Evolutionary conservation across 2,329 filamentous ascomycete species (phyloP).

Genomic region (Pseudomassariella vexata): DNA sequence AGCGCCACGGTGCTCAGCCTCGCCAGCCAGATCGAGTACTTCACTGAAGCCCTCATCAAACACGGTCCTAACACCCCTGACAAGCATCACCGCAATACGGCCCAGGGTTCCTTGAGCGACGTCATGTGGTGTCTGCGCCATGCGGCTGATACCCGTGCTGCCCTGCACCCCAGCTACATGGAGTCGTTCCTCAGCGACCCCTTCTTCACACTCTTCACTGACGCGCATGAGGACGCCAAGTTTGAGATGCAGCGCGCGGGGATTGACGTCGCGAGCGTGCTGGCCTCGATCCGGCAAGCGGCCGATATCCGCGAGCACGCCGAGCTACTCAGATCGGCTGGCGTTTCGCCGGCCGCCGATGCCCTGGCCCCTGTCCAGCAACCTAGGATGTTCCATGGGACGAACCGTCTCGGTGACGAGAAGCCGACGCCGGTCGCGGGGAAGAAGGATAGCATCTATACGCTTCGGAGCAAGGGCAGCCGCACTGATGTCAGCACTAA

Average conservation of each 20-base stretch:
- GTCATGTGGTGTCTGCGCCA: conserved; percentile 16
- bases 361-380: conserved; percentile 3
- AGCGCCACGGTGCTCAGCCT: conserved; percentile 16
- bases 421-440: too few relatives aligned
- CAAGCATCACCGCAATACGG: neutral
- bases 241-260: conserved; percentile 15
- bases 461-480: conserved; percentile 4
- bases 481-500: neutral
- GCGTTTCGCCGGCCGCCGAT: conserved; percentile 6
- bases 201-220: conserved; percentile 19
- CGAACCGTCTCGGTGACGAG: conserved; percentile 11
- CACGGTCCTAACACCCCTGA: neutral
- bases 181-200: conserved; percentile 17
- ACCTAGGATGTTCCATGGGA: conserved; percentile 13
- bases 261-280: conserved; percentile 17
- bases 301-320: conserved; percentile 17
- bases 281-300: conserved; percentile 8
- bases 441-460: conserved; percentile 19
- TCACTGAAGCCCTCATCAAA: conserved; percentile 16
- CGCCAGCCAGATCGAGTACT: conserved; percentile 18
- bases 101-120: conserved; percentile 7
- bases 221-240: conserved; percentile 6
- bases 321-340: conserved; percentile 16
- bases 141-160: neutral
- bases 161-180: conserved; percentile 10